Evolutionary conservation across 306 rosid genomes (phyloP).

Genomic region (Ormosia emarginata): DNA sequence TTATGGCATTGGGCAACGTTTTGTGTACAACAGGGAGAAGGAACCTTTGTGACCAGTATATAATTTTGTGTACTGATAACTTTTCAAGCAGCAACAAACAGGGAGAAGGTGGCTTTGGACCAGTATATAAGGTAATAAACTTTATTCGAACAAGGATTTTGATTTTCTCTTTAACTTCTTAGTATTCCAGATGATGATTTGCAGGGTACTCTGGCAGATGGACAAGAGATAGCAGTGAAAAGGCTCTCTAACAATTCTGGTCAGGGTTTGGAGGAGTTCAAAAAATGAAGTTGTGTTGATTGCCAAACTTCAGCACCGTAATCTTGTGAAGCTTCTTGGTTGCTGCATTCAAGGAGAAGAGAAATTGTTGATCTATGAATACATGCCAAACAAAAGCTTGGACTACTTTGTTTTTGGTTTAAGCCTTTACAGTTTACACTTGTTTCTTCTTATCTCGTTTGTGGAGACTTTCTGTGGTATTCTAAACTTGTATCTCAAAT

Average conservation of each 20-base stretch:
- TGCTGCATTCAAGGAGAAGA: constrained; percentile 16
- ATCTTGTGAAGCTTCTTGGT: not conserved
- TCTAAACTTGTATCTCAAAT: not conserved
- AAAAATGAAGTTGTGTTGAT: not conserved
- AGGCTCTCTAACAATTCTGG: not conserved
- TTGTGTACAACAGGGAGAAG: too few relatives aligned
- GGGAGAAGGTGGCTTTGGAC: constrained; percentile 41
- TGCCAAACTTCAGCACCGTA: constrained; percentile 6
- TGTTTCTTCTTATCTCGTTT: not conserved
- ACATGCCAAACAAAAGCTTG: constrained; percentile 11
- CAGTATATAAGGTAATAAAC: not conserved
- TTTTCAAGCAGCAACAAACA: constrained; percentile 28
- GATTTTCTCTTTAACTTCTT: not conserved
- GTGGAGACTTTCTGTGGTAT: not conserved
- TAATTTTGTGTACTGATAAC: too few relatives aligned
- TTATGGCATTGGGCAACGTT: not conserved
- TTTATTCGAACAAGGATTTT: not conserved
- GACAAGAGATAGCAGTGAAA: constrained; percentile 7
- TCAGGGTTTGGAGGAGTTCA: constrained; percentile 4
- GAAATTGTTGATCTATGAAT: not conserved
- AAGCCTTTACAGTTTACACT: not conserved
- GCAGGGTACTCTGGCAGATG: not conserved
- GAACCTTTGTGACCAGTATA: too few relatives aligned
- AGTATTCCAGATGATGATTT: not conserved
- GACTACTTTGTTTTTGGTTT: constrained; percentile 4